These are phyloP conservation scores for Fraxinus nigra DNA, from an alignment of 305 asterid genomes.

Conservation along the genomic window DNA sequence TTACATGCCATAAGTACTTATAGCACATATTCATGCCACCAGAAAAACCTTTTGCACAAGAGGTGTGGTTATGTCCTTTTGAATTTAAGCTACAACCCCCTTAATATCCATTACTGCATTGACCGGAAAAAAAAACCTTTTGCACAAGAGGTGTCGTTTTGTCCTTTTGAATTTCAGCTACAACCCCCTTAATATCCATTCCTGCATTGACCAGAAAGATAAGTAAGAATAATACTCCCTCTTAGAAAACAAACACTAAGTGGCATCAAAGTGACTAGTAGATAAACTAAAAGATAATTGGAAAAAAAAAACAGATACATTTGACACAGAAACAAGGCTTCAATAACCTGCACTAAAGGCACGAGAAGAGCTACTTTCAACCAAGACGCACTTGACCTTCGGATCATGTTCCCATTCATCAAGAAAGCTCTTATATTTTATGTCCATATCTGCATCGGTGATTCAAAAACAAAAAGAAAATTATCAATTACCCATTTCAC, in stretches of 20 bases:
- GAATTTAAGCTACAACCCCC: constrained; percentile 93
- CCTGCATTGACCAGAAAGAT: constrained; percentile 59
- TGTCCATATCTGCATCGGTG: constrained; percentile 73
- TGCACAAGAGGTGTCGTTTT: constrained; percentile 75
- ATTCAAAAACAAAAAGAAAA: background rate
- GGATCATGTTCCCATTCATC: constrained; percentile 93
- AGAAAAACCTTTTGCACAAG: constrained; percentile 80
- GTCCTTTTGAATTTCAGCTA: constrained; percentile 90
- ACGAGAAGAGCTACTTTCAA: constrained; percentile 81
- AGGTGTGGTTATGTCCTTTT: constrained; percentile 77
- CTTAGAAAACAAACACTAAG: background rate
- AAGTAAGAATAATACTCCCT: constrained; percentile 11
- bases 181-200: constrained; percentile 97
- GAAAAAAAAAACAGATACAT: background rate
- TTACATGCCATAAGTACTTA: constrained; percentile 19
- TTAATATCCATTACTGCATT: constrained; percentile 98
- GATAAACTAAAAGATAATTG: background rate
- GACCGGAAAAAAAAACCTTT: constrained; percentile 79
- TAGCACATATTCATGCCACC: constrained; percentile 29
- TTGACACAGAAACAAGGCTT: background rate
- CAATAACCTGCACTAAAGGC: constrained; percentile 86
- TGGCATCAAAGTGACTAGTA: background rate
- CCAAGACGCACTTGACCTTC: constrained; percentile 81
- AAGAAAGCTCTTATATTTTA: constrained; percentile 68
- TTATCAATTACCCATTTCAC: background rate